These are phyloP conservation scores for Psilocybe subaeruginosa DNA, from an alignment of 768 basidiomycete genomes.

Conservation along the genomic window DNA sequence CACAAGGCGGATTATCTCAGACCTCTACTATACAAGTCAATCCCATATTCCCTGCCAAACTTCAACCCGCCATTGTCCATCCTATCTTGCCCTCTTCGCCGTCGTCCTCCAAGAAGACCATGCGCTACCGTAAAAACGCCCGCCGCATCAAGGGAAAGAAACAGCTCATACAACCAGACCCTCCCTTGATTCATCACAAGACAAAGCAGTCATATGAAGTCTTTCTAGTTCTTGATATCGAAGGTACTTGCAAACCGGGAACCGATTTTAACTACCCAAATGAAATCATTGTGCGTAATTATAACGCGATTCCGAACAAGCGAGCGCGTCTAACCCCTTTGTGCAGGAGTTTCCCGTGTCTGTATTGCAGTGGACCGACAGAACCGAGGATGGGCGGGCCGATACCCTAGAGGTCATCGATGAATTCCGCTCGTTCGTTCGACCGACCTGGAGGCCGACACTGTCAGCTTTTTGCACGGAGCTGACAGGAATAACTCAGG, in stretches of 20 bases:
- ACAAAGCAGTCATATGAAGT: slow-evolving; percentile 62
- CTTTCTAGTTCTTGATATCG: slow-evolving; percentile 89
- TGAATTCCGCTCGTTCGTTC: slow-evolving; percentile 88
- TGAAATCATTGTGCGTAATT: slow-evolving; percentile 85
- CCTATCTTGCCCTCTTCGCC: neutral
- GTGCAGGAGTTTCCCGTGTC: slow-evolving; percentile 91
- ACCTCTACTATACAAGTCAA: slow-evolving; percentile 6
- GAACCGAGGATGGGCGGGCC: slow-evolving; percentile 49
- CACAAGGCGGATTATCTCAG: neutral
- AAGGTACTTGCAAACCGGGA: slow-evolving; percentile 78
- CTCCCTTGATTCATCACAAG: slow-evolving; percentile 14
- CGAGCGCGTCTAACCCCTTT: slow-evolving; percentile 1
- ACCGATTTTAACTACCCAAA: slow-evolving; percentile 85
- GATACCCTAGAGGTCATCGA: slow-evolving; percentile 68
- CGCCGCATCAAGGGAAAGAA: slow-evolving; percentile 18
- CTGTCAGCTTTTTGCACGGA: slow-evolving; percentile 84
- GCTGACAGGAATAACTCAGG: slow-evolving; percentile 93
- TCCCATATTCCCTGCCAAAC: neutral
- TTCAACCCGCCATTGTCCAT: neutral
- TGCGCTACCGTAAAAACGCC: slow-evolving; percentile 21
- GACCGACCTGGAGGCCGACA: slow-evolving; percentile 82
- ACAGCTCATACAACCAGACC: neutral
- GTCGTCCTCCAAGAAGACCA: slow-evolving; percentile 14
- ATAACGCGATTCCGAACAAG: neutral
- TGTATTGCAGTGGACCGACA: slow-evolving; percentile 82